Conservation (phyloP, 176 grass and related monocot species). For the Eragrostis nindensis region DNA sequence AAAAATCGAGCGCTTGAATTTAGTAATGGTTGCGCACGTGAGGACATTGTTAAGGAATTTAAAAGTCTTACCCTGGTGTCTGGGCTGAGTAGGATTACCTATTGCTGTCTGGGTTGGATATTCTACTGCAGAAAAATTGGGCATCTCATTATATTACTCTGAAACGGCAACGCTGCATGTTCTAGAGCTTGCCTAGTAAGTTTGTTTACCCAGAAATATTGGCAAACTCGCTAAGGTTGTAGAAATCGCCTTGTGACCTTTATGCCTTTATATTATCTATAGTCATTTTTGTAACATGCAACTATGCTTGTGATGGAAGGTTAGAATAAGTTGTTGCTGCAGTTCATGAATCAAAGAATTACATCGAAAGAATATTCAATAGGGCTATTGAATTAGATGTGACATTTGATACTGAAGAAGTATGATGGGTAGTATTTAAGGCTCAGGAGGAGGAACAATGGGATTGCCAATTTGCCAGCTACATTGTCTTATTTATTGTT, state of each 20-base stretch:
- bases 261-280: no score
- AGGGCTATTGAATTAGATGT: not conserved
- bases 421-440: not conserved
- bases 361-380: no score
- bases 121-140: not conserved
- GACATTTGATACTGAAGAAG: not conserved
- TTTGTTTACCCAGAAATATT: no score
- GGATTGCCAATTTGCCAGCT: not conserved
- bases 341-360: no score
- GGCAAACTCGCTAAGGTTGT: no score
- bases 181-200: no score
- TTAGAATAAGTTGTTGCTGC: no score
- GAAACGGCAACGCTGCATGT: not conserved
- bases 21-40: not conserved
- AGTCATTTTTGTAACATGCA: not conserved
- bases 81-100: not conserved
- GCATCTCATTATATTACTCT: not conserved
- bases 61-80: not conserved
- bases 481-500: not conserved
- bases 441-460: not conserved
- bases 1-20: not conserved
- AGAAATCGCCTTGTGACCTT: no score
- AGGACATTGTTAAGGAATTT: not conserved
- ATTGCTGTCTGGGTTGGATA: not conserved
- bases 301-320: no score